Evolutionary conservation across 2,329 filamentous ascomycete species (phyloP).

Genomic region (Stagonosporopsis cucurbitacearum): DNA sequence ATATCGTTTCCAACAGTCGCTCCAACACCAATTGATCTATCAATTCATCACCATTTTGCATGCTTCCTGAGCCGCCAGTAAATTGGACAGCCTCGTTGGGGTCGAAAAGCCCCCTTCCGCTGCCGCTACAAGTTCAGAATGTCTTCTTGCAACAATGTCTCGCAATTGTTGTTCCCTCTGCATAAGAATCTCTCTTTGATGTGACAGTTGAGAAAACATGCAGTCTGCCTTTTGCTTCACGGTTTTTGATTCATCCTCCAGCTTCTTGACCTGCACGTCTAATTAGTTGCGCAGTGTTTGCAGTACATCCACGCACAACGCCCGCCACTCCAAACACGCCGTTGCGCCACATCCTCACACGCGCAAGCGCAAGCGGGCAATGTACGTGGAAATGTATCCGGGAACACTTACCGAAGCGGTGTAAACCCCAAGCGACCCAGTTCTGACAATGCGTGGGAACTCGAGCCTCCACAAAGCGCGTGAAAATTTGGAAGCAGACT

Average conservation of each 20-base stretch:
- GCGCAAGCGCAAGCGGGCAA: no score
- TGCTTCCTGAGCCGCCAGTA: background rate
- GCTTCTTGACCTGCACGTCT: background rate
- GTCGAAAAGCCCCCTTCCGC: background rate
- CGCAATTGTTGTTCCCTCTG: background rate
- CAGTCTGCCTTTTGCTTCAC: background rate
- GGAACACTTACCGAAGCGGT: no score
- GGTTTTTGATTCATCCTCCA: background rate
- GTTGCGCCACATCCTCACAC: no score
- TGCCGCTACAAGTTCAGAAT: background rate
- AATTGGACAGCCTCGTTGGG: background rate
- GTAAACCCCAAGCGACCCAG: no score
- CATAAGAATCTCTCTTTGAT: background rate
- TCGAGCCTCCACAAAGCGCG: no score
- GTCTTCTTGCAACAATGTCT: background rate
- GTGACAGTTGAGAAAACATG: background rate
- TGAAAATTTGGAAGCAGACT: no score
- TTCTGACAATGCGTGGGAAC: no score
- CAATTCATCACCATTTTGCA: background rate
- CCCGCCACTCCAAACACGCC: no score
- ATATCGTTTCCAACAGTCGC: conserved; percentile 5
- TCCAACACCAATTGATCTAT: background rate
- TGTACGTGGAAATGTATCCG: no score
- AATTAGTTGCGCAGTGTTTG: background rate
- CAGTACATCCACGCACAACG: background rate